Base-by-base conservation (phyloP, 2,329 filamentous ascomycete species). In the Botrytis sinoallii region DNA sequence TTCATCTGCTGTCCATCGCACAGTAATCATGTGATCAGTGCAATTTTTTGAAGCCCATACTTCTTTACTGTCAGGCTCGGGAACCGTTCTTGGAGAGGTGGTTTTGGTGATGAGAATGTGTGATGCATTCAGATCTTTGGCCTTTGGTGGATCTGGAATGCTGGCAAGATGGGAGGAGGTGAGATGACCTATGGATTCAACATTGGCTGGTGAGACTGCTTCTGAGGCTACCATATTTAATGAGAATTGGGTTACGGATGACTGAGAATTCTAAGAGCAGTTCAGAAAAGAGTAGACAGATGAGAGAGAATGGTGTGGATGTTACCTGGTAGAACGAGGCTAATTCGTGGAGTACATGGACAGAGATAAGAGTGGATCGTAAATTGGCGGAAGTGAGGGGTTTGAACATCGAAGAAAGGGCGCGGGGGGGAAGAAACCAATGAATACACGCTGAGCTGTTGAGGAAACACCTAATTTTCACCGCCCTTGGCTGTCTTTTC, bases 11-110 rank as follows among this genome's bases (percentile, higher is more conserved):
- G 86, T 89, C 93, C 93, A 97, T 73, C 84, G 84, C 42, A 86
- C 90, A 66, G 89, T 90, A 78, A 95, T 85, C 93, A 97, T 74
- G 86, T 97, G 94, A 86, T 97, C 94, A 76, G 92, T 93, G 85
- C 87, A 88, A 79, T 55, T 46, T 35, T 72, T 74, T 20, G 44
- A 42, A 40, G 48, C 46, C 72, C 73, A 75, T 42, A 74, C 71
- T 57, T 75, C 74, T 46, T 67, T 70, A 5, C 70, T 74, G 25
- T 76, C 73, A 20, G 55, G 72, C 38, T 75, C 73, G 66, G 87
- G 87, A 60, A 89, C 87, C 69, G 82, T 73, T 65, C 85, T 85
- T 1, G 85, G 87, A 75, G 78, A 81, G 70, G 82, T 79, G 73
- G 85, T 87, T 76, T 84, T 82, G 74, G 82, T 86, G 84, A 87